Evolutionary conservation across 192 early-diverging fungal species (phyloP).

Genomic region (Diversispora epigaea): DNA sequence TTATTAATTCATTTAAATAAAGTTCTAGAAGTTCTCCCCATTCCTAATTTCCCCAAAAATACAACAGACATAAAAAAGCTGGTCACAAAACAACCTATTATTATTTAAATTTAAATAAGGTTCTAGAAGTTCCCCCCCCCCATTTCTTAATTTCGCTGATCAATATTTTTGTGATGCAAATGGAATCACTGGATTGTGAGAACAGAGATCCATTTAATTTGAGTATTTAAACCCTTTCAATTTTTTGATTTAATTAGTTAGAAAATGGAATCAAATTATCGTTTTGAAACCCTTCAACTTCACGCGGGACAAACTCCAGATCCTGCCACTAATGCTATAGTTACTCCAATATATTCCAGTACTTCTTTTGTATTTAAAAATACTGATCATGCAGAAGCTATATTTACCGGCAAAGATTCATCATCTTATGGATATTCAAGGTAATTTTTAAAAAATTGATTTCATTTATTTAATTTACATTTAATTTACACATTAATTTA

Average conservation of each 20-base stretch:
- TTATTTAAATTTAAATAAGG: no score
- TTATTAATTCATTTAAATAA: no score
- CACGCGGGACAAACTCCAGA: slow-evolving; percentile 77
- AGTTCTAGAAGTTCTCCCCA: no score
- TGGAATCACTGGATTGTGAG: no score
- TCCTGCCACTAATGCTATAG: slow-evolving; percentile 71
- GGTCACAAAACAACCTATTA: no score
- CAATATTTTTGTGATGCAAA: no score
- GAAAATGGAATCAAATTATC: slow-evolving; percentile 36
- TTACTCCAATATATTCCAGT: slow-evolving; percentile 90
- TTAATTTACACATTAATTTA: background rate
- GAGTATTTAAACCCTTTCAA: no score
- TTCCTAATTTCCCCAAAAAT: no score
- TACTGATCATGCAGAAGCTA: slow-evolving; percentile 75
- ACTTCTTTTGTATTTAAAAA: slow-evolving; percentile 82
- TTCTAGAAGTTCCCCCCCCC: no score
- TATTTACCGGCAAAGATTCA: slow-evolving; percentile 72
- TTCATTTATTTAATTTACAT: background rate
- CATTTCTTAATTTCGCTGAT: no score
- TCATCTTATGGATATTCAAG: slow-evolving; percentile 91
- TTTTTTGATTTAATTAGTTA: background rate
- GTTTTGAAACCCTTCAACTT: slow-evolving; percentile 89
- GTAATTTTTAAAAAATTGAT: slow-evolving; percentile 33
- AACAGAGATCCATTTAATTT: no score
- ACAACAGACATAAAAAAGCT: no score